Evolutionary conservation across 768 basidiomycete genomes (phyloP), one percentile per base, ranked within the genome.

Genomic region (Mycena venus): DNA sequence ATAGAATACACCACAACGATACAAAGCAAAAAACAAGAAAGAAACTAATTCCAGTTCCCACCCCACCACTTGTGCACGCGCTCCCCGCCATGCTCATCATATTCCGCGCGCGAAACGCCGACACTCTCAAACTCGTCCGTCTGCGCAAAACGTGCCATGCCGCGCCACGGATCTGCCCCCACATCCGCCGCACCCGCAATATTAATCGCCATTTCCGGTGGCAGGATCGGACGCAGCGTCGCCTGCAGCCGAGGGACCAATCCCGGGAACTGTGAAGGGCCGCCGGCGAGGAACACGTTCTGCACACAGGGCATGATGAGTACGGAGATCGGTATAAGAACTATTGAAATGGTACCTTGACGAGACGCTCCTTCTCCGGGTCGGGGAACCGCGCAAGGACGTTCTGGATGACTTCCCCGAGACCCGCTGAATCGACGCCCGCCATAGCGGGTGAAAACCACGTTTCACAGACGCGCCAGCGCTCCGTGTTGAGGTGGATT

Each of bases 401-500:
- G 80, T 91, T 94, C 78, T 95, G 96, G 21, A 97, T 84, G 3
- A 99, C 91, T 83, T 99, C 98, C n/a, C 93, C 94, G 11, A 99
- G 83, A 0, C 98, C 98, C 0, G 98, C 98, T 15, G 93, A 95
- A 82, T 99, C 98, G 21, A 98, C 88, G 2, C 98, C 98, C 2
- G 96, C 97, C 91, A 98, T 97, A n/a, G 86, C 87, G 0, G 98
- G 98, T 31, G 95, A 93, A 85, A 98, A 98, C 88, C 94, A 96
- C 1, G 96, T 91, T 84, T 99, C 98, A 75, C 94, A 95, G 10
- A 95, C 96, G 42, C 97, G 88, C 89, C 95, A 96, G 47, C 96
- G 88, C 85, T 99, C 98, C 14, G 94, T 91, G 79, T 93, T 98
- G 53, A 99, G 86, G 79, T 98, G 96, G 67, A 99, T 91, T 68